phyloP scores from a whole-genome alignment of 2,329 filamentous ascomycete genomes.

The Fusarium sp. region DNA sequence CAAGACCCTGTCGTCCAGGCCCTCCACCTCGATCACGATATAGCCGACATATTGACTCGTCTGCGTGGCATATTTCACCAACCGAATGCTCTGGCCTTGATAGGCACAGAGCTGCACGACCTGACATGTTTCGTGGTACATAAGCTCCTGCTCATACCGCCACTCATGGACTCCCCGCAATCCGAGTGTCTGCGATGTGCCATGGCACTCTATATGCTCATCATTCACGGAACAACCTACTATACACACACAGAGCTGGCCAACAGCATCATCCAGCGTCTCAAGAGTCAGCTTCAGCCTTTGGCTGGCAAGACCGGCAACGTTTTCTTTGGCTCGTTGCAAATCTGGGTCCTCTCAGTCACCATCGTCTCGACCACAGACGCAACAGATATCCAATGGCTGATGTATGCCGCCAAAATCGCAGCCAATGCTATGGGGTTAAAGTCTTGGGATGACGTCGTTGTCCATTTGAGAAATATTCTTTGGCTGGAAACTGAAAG shows the following conservation, averaged over 20 bases:
- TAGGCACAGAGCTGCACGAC: conserved; percentile 64
- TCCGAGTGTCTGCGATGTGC: conserved; percentile 63
- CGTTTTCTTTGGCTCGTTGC: conserved; percentile 45
- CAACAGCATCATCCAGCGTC: conserved; percentile 51
- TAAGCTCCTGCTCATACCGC: conserved; percentile 55
- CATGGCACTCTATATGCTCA: conserved; percentile 65
- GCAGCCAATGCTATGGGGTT: conserved; percentile 17
- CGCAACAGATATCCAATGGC: conserved; percentile 49
- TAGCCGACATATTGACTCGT: conserved; percentile 58
- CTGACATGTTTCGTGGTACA: conserved; percentile 68
- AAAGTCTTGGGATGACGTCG: conserved; percentile 36
- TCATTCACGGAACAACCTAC: conserved; percentile 67
- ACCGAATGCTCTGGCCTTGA: conserved; percentile 46
- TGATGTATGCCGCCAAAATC: conserved; percentile 44
- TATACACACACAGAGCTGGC: conserved; percentile 63
- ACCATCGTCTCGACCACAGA: conserved; percentile 56
- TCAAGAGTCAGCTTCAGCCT: conserved; percentile 51
- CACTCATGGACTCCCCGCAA: conserved; percentile 10
- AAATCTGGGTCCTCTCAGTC: conserved; percentile 59
- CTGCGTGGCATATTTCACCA: conserved; percentile 60
- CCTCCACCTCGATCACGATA: conserved; percentile 52
- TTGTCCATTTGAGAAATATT: conserved; percentile 23
- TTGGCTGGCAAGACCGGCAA: conserved; percentile 13
- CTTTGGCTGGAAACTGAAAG: conserved; percentile 39
- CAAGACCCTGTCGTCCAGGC: conserved; percentile 27